Percentiles rank a stretch among this genome's conserved stretches.
Evolutionary conservation across 1,284 basidiomycete genomes (phyloP).

Genomic region (Cryptococcus hybrid): DNA sequence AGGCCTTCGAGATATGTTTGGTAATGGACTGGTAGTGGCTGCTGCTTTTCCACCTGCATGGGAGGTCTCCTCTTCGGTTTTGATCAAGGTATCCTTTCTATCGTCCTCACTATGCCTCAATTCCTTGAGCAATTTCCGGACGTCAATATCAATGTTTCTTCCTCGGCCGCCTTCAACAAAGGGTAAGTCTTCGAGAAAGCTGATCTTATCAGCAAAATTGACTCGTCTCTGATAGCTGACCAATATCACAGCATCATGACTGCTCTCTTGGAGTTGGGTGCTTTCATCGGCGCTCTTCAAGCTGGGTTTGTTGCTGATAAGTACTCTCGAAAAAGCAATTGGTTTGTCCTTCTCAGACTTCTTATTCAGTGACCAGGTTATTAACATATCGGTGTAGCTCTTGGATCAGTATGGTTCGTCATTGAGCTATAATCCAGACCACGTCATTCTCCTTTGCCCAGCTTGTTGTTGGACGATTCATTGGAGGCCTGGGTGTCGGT

Average conservation of each 20-base stretch:
- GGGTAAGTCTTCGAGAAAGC: conserved; percentile 6
- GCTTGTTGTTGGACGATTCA: conserved; percentile 31
- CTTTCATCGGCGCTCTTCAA: conserved; percentile 31
- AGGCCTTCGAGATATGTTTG: conserved; percentile 20
- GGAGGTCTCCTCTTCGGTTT: too few relatives aligned
- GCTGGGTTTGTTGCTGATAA: conserved; percentile 33
- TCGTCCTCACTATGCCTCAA: conserved; percentile 33
- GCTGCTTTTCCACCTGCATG: conserved; percentile 7
- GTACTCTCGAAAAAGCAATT: conserved; percentile 13
- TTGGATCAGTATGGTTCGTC: conserved; percentile 30
- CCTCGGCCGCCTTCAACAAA: conserved; percentile 24
- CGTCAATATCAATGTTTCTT: conserved; percentile 15
- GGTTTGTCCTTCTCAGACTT: too few relatives aligned
- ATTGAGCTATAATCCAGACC: conserved; percentile 34
- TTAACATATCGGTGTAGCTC: background rate
- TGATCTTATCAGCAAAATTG: background rate
- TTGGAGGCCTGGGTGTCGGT: conserved; percentile 33
- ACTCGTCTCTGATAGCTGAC: background rate
- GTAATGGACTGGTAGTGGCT: conserved; percentile 12
- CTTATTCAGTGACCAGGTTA: too few relatives aligned
- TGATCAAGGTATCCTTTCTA: conserved; percentile 32
- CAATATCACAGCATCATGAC: conserved; percentile 25
- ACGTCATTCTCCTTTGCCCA: conserved; percentile 17
- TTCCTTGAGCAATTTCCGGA: conserved; percentile 35
- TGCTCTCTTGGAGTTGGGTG: conserved; percentile 38